Conservation (phyloP, 2,329 filamentous ascomycete species). For the Penicillium oxalicum region DNA sequence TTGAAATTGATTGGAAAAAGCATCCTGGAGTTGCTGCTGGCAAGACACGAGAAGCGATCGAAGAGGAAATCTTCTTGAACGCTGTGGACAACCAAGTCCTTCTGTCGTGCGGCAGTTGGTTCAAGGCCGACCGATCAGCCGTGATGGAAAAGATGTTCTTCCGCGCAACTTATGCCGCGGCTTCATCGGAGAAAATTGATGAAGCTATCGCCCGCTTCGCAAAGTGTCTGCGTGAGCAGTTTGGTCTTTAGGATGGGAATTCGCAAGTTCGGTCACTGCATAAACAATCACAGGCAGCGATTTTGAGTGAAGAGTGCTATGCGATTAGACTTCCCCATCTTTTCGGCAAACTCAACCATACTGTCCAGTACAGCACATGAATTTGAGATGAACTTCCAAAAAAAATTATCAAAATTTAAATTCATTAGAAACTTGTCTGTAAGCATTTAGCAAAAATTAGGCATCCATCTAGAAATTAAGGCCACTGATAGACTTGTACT, state of each 20-base stretch:
- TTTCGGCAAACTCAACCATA: no score
- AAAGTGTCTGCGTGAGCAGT: constrained; percentile 60
- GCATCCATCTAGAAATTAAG: no score
- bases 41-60: constrained; percentile 49
- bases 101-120: constrained; percentile 83
- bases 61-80: constrained; percentile 78
- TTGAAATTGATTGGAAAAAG: constrained; percentile 42
- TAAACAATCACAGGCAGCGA: no score
- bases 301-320: no score
- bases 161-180: constrained; percentile 82
- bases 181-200: constrained; percentile 62
- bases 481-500: no score
- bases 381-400: no score
- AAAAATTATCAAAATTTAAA: no score
- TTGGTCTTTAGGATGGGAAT: constrained; percentile 39
- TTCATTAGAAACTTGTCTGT: no score
- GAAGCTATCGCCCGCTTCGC: constrained; percentile 72
- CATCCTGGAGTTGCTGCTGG: constrained; percentile 38
- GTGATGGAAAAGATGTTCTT: constrained; percentile 68
- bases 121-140: constrained; percentile 65
- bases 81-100: constrained; percentile 73
- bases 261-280: background rate
- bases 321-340: no score
- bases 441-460: no score
- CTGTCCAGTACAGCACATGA: no score